Base-by-base conservation (phyloP, 441 rosid genomes). In the Omphalea diandra region DNA sequence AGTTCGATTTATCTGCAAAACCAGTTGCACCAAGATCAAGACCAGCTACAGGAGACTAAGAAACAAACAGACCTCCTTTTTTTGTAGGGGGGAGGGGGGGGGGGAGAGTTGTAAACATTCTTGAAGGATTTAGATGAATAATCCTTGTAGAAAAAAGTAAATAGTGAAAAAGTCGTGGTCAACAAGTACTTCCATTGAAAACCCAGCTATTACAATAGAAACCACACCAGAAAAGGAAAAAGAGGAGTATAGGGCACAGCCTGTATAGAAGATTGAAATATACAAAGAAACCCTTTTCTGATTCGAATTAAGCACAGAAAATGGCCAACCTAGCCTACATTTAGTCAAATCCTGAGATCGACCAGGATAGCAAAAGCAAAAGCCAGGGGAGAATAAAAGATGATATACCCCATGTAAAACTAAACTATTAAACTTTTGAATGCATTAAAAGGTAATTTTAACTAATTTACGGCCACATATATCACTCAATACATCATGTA, bases 1-100 rank as follows among this genome's bases (percentile, higher is more conserved):
- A 33, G 99, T 96, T 74, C 97, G 91, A 80, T 93, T 96, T 76
- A 96, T 86, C 99, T 96, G 95, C 76, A 84, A 82, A 84, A 55
- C 33, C 76, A 76, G 56, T 57, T 52, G 66, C 31, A 72, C 60
- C 55, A 68, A 46, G 61, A 69, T 73, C 59, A 57, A 44, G 27
- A 46, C 36, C 58, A 33, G 35, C 58, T 60, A 20, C 32, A 11
- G 47, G 32, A 43, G 36, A 6, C 35, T 29, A 58, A 69, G 46
- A 1, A 3, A 69, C 12, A 57, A 4, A 3, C 36, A 35, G 27
- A 47, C 22, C 17, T 17, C 6, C 20, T 12, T 43, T 9, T 12
- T 12, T 10, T 7, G 9, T 43, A 5, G 10, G 22, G 4, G 22
- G 55, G 58, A 32, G 14, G 12, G 20, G 58, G 8, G 58, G 18